These are phyloP conservation scores for Ramaria rubella DNA, from an alignment of 768 basidiomycete species.

Conservation along the genomic window DNA sequence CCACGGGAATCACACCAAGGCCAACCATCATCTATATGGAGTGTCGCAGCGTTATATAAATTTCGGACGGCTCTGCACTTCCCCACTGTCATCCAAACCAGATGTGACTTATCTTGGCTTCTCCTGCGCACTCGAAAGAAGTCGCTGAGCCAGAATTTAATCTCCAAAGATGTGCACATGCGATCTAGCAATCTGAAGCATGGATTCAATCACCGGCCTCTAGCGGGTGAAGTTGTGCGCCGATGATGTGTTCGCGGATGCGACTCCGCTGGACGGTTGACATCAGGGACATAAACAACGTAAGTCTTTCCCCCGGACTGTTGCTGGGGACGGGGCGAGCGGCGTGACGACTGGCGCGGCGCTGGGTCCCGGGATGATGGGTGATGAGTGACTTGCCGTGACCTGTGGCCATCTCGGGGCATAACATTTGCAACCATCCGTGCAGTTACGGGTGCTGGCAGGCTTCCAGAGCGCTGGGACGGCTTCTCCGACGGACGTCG, in stretches of 20 bases:
- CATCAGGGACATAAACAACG: conserved; percentile 7
- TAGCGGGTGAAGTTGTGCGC: conserved; percentile 1
- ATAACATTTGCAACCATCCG: conserved; percentile 17
- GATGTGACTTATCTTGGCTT: too few relatives aligned
- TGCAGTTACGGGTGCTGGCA: conserved; percentile 36
- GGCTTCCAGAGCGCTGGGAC: conserved; percentile 23
- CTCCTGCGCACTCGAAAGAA: too few relatives aligned
- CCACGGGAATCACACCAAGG: too few relatives aligned
- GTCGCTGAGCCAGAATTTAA: too few relatives aligned
- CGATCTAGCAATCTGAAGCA: too few relatives aligned
- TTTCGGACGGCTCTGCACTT: too few relatives aligned
- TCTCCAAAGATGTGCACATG: too few relatives aligned
- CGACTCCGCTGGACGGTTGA: conserved; percentile 3
- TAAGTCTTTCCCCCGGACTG: conserved; percentile 5
- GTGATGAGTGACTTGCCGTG: conserved; percentile 34
- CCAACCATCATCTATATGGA: too few relatives aligned
- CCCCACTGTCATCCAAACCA: too few relatives aligned
- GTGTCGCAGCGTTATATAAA: too few relatives aligned
- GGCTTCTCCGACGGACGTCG: conserved; percentile 17
- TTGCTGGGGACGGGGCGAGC: not conserved
- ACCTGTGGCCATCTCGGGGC: conserved; percentile 17
- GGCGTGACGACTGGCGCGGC: conserved; percentile 6
- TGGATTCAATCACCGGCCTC: not conserved
- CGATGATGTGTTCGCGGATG: conserved; percentile 7
- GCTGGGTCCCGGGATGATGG: conserved; percentile 34